These are phyloP conservation scores for Chlamydomonas incerta DNA, from an alignment of 139 green algal species.

Conservation along the genomic window DNA sequence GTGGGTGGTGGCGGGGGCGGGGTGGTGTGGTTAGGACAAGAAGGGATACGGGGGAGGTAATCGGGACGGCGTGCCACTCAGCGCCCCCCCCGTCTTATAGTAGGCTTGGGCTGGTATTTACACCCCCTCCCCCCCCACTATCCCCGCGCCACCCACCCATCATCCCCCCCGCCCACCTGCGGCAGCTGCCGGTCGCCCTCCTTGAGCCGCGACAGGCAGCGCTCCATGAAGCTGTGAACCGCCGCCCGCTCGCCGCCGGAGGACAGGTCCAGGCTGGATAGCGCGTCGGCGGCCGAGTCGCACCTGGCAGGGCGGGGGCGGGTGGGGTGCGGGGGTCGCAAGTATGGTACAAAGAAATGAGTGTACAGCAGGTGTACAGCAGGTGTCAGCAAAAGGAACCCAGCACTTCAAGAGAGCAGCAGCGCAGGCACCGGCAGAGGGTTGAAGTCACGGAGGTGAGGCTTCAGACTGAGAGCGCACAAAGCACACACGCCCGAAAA, in stretches of 20 bases:
- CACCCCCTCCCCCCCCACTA: not conserved
- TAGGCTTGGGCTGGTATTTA: no score
- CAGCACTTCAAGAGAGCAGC: no score
- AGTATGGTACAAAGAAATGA: not conserved
- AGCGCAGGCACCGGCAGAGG: no score
- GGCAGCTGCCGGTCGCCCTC: conserved; percentile 84
- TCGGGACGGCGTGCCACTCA: no score
- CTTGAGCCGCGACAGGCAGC: conserved; percentile 75
- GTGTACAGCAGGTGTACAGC: no score
- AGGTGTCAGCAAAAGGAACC: no score
- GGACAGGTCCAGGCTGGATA: conserved; percentile 80
- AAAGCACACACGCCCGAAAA: conserved; percentile 49
- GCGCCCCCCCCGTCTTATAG: no score
- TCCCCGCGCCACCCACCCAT: not conserved
- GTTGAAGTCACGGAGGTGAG: no score
- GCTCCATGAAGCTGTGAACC: conserved; percentile 77
- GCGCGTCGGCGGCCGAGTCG: conserved; percentile 58
- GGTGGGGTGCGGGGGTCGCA: not conserved
- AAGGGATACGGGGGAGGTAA: no score
- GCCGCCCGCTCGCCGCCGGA: conserved; percentile 81
- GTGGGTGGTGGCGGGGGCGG: no score
- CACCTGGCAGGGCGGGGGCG: conserved; percentile 31
- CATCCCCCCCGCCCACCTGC: conserved; percentile 57
- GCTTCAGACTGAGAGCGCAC: no score
- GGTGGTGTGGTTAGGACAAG: no score